A percentile compares a stretch with the other conserved stretches of the same genome.
phyloP scores from a whole-genome alignment of 495 filamentous ascomycete genomes.

The Talaromyces borbonicus region DNA sequence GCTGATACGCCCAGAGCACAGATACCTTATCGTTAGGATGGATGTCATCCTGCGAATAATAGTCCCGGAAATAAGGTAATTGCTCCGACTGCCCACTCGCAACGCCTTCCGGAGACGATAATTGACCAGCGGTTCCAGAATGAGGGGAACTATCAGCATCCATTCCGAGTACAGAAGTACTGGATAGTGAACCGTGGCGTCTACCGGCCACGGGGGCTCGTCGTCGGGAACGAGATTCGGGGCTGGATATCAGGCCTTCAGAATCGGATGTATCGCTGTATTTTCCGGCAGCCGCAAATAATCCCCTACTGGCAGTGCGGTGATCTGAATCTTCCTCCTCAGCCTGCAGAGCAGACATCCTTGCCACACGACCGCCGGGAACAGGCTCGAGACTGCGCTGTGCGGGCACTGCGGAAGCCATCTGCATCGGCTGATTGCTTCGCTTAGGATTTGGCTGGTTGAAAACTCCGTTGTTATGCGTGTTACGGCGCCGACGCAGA shows the following conservation, averaged over 20 bases:
- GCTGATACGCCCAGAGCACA: constrained; percentile 93
- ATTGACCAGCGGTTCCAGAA: constrained; percentile 59
- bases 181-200: constrained; percentile 84
- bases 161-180: constrained; percentile 62
- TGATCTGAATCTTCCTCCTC: constrained; percentile 49
- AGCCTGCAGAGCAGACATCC: constrained; percentile 90
- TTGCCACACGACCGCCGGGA: constrained; percentile 80
- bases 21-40: constrained; percentile 83
- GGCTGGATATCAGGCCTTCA: constrained; percentile 70
- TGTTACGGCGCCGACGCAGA: constrained; percentile 47
- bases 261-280: constrained; percentile 71
- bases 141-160: constrained; percentile 67
- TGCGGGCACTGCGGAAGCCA: constrained; percentile 19
- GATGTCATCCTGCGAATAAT: constrained; percentile 96
- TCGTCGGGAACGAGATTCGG: constrained; percentile 54
- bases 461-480: constrained; percentile 55
- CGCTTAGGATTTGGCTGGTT: constrained; percentile 79
- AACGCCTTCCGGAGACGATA: constrained; percentile 73
- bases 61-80: constrained; percentile 91
- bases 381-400: constrained; percentile 61
- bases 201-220: constrained; percentile 56
- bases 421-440: constrained; percentile 42
- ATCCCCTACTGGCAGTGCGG: constrained; percentile 18
- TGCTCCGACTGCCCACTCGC: constrained; percentile 92
- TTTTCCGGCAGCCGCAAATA: constrained; percentile 31